Evolutionary conservation across 2,329 filamentous ascomycete genomes (phyloP).

Genomic region (Xylariaceae sp.): DNA sequence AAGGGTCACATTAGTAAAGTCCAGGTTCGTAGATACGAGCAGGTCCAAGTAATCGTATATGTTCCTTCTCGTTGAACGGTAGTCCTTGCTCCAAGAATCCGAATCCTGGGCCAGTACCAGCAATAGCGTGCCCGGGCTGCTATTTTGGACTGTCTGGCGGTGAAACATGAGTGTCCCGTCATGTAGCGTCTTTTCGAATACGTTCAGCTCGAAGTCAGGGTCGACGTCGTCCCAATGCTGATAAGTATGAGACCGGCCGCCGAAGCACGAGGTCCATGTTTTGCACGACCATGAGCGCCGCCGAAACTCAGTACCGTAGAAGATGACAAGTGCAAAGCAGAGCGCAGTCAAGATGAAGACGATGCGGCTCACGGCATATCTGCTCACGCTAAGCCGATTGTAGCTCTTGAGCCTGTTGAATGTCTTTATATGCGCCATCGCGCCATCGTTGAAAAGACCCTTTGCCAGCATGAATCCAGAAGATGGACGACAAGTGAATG

Average conservation of each 20-base stretch:
- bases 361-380: slow-evolving; percentile 5
- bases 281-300: slow-evolving; percentile 27
- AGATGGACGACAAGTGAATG: no score
- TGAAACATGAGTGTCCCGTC: slow-evolving; percentile 24
- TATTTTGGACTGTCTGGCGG: slow-evolving; percentile 19
- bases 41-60: slow-evolving; percentile 29
- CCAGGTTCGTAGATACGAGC: slow-evolving; percentile 24
- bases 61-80: slow-evolving; percentile 25
- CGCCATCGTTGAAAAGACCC: slow-evolving; percentile 4
- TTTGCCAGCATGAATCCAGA: no score
- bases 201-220: slow-evolving; percentile 13
- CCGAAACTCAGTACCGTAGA: slow-evolving; percentile 25
- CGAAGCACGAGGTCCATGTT: slow-evolving; percentile 22
- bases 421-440: slow-evolving; percentile 5
- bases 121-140: slow-evolving; percentile 22
- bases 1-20: slow-evolving; percentile 23
- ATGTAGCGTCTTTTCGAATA: slow-evolving; percentile 20
- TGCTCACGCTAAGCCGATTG: slow-evolving; percentile 6
- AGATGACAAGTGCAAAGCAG: slow-evolving; percentile 21
- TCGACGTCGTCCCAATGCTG: slow-evolving; percentile 22
- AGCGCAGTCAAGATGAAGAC: slow-evolving; percentile 14
- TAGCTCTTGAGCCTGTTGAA: slow-evolving; percentile 3
- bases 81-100: slow-evolving; percentile 27
- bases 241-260: slow-evolving; percentile 20
- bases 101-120: slow-evolving; percentile 26